phyloP scores from a whole-genome alignment of 1,284 basidiomycete genomes.

The Sporisorium reilianum region DNA sequence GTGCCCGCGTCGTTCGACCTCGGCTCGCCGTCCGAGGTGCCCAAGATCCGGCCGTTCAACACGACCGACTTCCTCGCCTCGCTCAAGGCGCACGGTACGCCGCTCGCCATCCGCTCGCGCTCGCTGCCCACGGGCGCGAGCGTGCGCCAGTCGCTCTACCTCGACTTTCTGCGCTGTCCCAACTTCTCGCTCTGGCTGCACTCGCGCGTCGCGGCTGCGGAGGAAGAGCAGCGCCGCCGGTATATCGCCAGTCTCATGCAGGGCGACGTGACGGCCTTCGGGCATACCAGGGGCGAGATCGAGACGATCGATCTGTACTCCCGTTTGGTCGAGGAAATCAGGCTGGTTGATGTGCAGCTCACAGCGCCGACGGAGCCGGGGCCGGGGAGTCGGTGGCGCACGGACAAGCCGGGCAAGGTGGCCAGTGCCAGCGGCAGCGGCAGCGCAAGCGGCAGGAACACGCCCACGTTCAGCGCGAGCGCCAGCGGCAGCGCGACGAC shows the following conservation, averaged over 20 bases:
- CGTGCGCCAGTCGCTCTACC: constrained; percentile 58
- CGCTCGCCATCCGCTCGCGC: constrained; percentile 61
- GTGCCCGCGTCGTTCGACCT: constrained; percentile 52
- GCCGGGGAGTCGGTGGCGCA: constrained; percentile 57
- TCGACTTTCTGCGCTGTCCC: constrained; percentile 63
- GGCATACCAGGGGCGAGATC: constrained; percentile 50
- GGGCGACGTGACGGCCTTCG: constrained; percentile 61
- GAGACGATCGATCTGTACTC: constrained; percentile 62
- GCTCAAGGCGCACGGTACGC: constrained; percentile 79
- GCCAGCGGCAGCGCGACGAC: constrained; percentile 22
- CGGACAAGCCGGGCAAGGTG: constrained; percentile 13
- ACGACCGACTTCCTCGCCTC: constrained; percentile 82
- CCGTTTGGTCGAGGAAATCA: constrained; percentile 58
- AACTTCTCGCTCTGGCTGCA: constrained; percentile 67
- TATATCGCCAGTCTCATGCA: constrained; percentile 54
- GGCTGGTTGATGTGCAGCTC: constrained; percentile 49
- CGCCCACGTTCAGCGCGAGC: constrained; percentile 1
- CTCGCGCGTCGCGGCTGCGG: constrained; percentile 51
- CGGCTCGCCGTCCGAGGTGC: constrained; percentile 51
- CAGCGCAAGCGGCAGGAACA: constrained; percentile 20
- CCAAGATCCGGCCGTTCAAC: constrained; percentile 77
- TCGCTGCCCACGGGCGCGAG: constrained; percentile 61
- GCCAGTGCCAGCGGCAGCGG: background rate
- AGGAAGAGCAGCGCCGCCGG: constrained; percentile 61
- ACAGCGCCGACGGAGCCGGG: constrained; percentile 46